Evolutionary conservation across 441 rosid species (phyloP).

Genomic region (Erodium trifolium): DNA sequence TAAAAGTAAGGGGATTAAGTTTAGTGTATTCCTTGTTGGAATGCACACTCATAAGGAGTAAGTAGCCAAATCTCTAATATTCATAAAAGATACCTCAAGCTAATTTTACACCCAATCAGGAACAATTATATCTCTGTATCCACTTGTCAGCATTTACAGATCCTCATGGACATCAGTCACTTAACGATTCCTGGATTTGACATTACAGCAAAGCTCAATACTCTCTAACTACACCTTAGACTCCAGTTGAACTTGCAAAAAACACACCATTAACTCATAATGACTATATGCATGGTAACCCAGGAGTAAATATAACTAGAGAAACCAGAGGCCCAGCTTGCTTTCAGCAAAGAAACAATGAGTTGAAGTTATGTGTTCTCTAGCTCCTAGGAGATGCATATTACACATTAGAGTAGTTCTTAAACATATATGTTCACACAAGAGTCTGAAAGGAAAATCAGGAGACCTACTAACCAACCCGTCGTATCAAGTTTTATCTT

Average conservation of each 20-base stretch:
- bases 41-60: not conserved
- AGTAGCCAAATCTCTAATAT: not conserved
- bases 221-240: not conserved
- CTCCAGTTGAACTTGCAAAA: not conserved
- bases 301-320: not conserved
- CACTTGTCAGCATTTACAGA: not conserved
- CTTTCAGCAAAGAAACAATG: not conserved
- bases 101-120: not conserved
- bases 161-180: not conserved
- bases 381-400: not conserved
- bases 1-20: not conserved
- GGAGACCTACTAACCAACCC: not conserved
- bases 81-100: not conserved
- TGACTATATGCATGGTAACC: not conserved
- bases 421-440: not conserved
- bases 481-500: not conserved
- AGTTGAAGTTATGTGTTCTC: not conserved
- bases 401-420: not conserved
- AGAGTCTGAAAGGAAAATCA: not conserved
- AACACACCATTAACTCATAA: not conserved
- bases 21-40: not conserved
- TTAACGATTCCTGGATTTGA: not conserved
- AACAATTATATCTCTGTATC: not conserved
- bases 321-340: not conserved
- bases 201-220: not conserved